Evolutionary conservation across 495 filamentous ascomycete genomes (phyloP).

Genomic region (Tuber microsphaerosporum): DNA sequence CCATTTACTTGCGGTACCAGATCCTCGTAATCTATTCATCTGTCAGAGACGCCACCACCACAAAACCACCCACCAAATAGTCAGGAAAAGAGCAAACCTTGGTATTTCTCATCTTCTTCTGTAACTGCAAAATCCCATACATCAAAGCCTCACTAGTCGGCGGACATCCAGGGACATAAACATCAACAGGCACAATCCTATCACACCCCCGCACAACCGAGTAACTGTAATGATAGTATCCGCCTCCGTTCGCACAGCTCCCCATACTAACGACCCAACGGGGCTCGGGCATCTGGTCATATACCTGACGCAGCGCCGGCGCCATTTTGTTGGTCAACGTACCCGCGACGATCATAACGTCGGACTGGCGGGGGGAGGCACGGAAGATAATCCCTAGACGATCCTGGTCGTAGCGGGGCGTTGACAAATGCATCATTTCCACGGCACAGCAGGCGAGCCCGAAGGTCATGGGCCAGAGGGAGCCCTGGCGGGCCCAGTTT

Average conservation of each 20-base stretch:
- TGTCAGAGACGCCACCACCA: conserved; percentile 44
- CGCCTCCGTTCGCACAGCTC: conserved; percentile 83
- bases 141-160: conserved; percentile 82
- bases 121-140: conserved; percentile 78
- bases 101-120: conserved; percentile 80
- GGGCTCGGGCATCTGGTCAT: conserved; percentile 97
- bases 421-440: conserved; percentile 98
- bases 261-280: conserved; percentile 91
- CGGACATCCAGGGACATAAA: conserved; percentile 89
- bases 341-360: conserved; percentile 97
- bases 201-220: conserved; percentile 81
- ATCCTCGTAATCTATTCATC: conserved; percentile 45
- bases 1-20: conserved; percentile 43
- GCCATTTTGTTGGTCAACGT: conserved; percentile 99
- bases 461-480: conserved; percentile 97
- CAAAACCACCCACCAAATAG: conserved; percentile 57
- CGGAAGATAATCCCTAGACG: conserved; percentile 95
- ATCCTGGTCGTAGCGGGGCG: conserved; percentile 93
- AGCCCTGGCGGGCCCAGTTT: conserved; percentile 91
- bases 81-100: conserved; percentile 47
- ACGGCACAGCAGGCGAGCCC: conserved; percentile 93
- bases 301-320: conserved; percentile 85
- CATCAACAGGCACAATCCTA: conserved; percentile 82
- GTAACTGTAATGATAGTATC: conserved; percentile 93
- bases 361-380: conserved; percentile 86